phyloP scores from a whole-genome alignment of 2,329 filamentous ascomycete species.

The Ascochyta rabiei region DNA sequence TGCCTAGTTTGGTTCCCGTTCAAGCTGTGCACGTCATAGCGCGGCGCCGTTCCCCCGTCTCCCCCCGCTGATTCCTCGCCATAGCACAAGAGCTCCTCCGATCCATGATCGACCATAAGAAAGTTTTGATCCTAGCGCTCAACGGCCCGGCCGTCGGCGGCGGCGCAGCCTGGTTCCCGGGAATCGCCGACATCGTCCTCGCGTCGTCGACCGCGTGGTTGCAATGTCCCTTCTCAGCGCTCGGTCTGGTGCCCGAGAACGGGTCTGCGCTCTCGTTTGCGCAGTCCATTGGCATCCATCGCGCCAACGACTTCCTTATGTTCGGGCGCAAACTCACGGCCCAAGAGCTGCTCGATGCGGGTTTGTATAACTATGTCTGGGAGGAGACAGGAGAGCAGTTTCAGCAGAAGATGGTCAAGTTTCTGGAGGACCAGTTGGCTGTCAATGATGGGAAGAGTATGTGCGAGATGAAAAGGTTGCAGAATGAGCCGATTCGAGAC shows the following conservation, averaged over 20 bases:
- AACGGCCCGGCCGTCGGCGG: conserved; percentile 59
- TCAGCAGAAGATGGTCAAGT: conserved; percentile 49
- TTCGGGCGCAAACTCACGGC: conserved; percentile 55
- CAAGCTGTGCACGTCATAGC: too few relatives aligned
- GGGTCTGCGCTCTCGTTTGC: conserved; percentile 55
- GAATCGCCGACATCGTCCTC: conserved; percentile 57
- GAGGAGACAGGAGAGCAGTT: conserved; percentile 49
- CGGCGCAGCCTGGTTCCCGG: conserved; percentile 57
- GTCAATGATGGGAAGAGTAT: conserved; percentile 59
- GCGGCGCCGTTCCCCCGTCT: too few relatives aligned
- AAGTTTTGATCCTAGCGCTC: conserved; percentile 58
- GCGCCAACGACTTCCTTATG: conserved; percentile 60
- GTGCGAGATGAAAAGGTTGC: conserved; percentile 59
- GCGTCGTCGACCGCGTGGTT: conserved; percentile 54
- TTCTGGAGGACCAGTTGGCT: conserved; percentile 52
- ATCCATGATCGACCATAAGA: conserved; percentile 57
- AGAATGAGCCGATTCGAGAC: conserved; percentile 54
- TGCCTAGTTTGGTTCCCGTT: too few relatives aligned
- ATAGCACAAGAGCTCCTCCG: conserved; percentile 48
- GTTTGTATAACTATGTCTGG: conserved; percentile 57
- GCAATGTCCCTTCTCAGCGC: conserved; percentile 56
- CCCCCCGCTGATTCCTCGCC: too few relatives aligned
- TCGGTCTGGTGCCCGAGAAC: conserved; percentile 58
- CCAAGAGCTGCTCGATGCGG: conserved; percentile 52
- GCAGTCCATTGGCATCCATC: conserved; percentile 57